Percentiles rank a stretch among this genome's conserved stretches.
These are phyloP conservation scores for Apiospora rasikravindrae DNA, from an alignment of 2,329 filamentous ascomycete genomes.

Conservation along the genomic window DNA sequence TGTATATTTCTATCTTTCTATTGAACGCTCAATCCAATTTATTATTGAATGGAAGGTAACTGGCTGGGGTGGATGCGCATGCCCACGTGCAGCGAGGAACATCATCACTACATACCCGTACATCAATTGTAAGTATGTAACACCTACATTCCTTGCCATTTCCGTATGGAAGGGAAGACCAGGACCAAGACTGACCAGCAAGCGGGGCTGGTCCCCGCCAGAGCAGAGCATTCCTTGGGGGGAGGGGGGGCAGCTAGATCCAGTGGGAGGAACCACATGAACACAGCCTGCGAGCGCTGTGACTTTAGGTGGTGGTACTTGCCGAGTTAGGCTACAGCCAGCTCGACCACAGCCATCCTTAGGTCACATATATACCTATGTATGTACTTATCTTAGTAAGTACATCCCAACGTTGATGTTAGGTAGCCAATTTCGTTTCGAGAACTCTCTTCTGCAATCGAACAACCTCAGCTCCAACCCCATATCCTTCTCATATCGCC, in stretches of 20 bases:
- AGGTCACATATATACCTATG: background rate
- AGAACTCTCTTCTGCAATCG: background rate
- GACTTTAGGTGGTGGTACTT: background rate
- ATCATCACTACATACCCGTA: too few relatives aligned
- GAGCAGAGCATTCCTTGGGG: background rate
- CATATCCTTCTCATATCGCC: background rate
- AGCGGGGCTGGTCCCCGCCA: background rate
- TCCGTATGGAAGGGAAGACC: too few relatives aligned
- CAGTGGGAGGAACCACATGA: background rate
- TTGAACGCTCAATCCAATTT: too few relatives aligned
- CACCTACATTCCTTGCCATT: too few relatives aligned
- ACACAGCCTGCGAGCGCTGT: background rate
- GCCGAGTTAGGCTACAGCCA: constrained; percentile 10
- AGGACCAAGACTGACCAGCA: background rate
- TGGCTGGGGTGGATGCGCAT: too few relatives aligned
- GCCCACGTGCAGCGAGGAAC: too few relatives aligned
- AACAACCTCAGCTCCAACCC: background rate
- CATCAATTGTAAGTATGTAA: too few relatives aligned
- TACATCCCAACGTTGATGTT: background rate
- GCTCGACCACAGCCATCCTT: constrained; percentile 9
- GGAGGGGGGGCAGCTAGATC: background rate
- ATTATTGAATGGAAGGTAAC: too few relatives aligned
- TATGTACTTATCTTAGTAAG: background rate
- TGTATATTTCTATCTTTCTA: too few relatives aligned
- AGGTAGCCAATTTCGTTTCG: background rate